Evolutionary conservation across 805 yeast species (phyloP), one percentile per base, ranked within the genome.

Genomic region (Zygotorulaspora chibaensis): DNA sequence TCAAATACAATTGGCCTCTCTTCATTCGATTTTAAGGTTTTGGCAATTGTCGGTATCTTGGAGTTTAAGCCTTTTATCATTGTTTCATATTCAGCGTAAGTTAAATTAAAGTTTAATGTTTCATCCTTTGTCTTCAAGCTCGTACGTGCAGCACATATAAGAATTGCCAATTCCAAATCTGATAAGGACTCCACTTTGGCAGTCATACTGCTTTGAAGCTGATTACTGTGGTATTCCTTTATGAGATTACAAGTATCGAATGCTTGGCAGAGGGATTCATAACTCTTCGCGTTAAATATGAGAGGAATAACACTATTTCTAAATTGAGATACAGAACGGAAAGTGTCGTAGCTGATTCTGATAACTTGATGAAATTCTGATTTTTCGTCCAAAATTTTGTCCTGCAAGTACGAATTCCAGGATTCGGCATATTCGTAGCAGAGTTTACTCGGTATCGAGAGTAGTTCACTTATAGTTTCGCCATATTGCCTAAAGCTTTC

Each of bases 71-170:
- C 50, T 44, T 75, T 74, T 36, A 80, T 70, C 71, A 81, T 74
- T 1, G 67, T 69, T n/a, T 60, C 58, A 63, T 87, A 91, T 62
- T 91, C 98, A 27, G 80, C 81, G 61, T 81, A 84, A 0, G 83
- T 84, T 47, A 88, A 66, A 53, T 85, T 86, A 65, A 89, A 82
- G 61, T 87, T 90, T 15, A 87, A 75, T n/a, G 52, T 35, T 73
- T 72, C 79, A 18, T 78, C 64, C 16, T 76, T 81, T 25, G 73
- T 72, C 54, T 81, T 84, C 40, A 77, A 71, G 18, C 79, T 71
- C 42, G 83, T 81, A 37, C 97, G 71, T 0, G 95, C 87, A 0
- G 90, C 83, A 35, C 88, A 79, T 4, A 90, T 79, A 11, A 87
- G 66, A 34, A 91, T 58, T 13, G 84, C 76, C 38, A 84, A 61